These are phyloP conservation scores for Lentinus polychrous DNA, from an alignment of 1,284 basidiomycete genomes.

Conservation along the genomic window DNA sequence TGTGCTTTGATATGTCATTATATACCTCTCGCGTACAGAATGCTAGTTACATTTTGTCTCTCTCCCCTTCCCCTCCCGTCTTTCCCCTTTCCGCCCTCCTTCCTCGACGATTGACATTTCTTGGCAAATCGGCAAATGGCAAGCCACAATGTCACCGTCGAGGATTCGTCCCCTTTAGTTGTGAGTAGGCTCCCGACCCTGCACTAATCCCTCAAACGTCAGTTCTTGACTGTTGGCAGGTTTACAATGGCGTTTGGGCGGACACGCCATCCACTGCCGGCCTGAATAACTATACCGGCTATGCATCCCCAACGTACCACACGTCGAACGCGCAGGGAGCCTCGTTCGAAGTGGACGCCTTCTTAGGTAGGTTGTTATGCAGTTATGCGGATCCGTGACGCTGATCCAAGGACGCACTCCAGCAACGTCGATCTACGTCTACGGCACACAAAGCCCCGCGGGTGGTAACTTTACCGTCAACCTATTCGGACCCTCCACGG, in stretches of 20 bases:
- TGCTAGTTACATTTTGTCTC: no score
- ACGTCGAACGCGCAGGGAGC: background rate
- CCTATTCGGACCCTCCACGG: background rate
- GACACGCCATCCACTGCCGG: background rate
- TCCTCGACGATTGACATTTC: no score
- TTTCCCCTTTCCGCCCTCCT: no score
- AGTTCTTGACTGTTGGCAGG: background rate
- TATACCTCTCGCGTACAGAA: no score
- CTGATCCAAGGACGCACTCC: background rate
- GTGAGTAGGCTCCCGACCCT: no score
- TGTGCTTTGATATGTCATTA: no score
- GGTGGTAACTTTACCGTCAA: background rate
- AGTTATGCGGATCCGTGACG: no score
- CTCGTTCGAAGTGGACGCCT: background rate
- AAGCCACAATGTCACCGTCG: conserved; percentile 1
- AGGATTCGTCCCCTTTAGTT: conserved; percentile 2
- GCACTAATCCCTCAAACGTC: background rate
- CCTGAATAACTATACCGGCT: conserved; percentile 2
- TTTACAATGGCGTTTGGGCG: background rate
- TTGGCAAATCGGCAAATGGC: background rate
- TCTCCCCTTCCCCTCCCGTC: no score
- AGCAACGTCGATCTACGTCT: conserved; percentile 2
- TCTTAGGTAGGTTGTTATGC: background rate
- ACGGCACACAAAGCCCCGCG: background rate
- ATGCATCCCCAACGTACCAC: background rate